Evolutionary conservation across 2,329 filamentous ascomycete species (phyloP).

Genomic region (Cytospora leucostoma): DNA sequence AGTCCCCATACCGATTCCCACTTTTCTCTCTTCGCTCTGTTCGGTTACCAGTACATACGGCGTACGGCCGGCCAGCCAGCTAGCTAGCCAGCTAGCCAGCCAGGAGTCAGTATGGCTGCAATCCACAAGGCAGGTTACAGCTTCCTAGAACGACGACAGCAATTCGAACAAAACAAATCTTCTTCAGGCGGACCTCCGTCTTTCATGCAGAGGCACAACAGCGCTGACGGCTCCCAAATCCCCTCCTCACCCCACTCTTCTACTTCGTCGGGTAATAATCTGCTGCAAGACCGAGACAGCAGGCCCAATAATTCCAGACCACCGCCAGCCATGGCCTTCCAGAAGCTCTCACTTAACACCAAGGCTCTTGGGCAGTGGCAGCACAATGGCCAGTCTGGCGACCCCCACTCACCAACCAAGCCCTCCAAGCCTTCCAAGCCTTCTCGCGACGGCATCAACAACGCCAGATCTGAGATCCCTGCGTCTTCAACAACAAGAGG

Average conservation of each 20-base stretch:
- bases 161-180: constrained; percentile 26
- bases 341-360: constrained; percentile 19
- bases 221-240: constrained; percentile 23
- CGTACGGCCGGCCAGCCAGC: background rate
- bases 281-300: constrained; percentile 5
- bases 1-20: no score
- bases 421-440: background rate
- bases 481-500: constrained; percentile 49
- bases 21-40: background rate
- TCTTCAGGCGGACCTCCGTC: constrained; percentile 20
- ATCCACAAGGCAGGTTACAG: constrained; percentile 27
- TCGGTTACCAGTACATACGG: background rate
- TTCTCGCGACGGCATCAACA: constrained; percentile 9
- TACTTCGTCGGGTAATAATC: background rate
- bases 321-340: constrained; percentile 20
- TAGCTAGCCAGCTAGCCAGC: constrained; percentile 1
- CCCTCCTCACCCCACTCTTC: constrained; percentile 14
- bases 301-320: constrained; percentile 8
- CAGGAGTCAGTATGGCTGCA: constrained; percentile 24
- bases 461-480: constrained; percentile 3
- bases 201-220: constrained; percentile 26
- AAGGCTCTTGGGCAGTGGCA: constrained; percentile 15
- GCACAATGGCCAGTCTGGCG: constrained; percentile 10
- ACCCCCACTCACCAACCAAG: constrained; percentile 21
- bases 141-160: constrained; percentile 26